phyloP scores from a whole-genome alignment of 495 filamentous ascomycete genomes.

The Xylaria sp. region DNA sequence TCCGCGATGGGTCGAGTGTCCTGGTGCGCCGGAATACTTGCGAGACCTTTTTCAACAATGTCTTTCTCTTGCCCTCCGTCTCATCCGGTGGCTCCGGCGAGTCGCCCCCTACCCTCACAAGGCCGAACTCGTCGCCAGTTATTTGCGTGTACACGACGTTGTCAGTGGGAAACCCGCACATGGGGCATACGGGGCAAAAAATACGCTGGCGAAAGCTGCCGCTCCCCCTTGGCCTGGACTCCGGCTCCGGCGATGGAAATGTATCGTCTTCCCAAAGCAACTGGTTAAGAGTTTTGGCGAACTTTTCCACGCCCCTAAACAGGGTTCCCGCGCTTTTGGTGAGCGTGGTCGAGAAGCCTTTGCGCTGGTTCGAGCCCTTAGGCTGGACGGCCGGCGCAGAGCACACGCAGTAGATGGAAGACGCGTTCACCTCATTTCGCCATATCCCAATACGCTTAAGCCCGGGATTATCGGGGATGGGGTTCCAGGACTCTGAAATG shows the following conservation, averaged over 20 bases:
- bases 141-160: conserved; percentile 16
- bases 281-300: background rate
- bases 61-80: background rate
- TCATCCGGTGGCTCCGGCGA: background rate
- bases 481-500: background rate
- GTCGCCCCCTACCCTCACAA: background rate
- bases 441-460: conserved; percentile 36
- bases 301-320: background rate
- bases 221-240: background rate
- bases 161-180: conserved; percentile 27
- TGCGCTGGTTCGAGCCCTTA: background rate
- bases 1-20: background rate
- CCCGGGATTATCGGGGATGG: background rate
- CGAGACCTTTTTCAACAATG: conserved; percentile 10
- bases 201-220: background rate
- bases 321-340: background rate
- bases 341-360: background rate
- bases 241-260: background rate
- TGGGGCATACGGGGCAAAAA: conserved; percentile 18
- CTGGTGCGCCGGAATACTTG: conserved; percentile 11
- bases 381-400: conserved; percentile 22
- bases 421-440: conserved; percentile 35
- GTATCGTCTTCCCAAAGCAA: background rate
- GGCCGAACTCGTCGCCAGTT: background rate
- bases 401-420: conserved; percentile 31